These are phyloP conservation scores for Sporothrix luriei DNA, from an alignment of 2,329 filamentous ascomycete genomes.

Conservation along the genomic window DNA sequence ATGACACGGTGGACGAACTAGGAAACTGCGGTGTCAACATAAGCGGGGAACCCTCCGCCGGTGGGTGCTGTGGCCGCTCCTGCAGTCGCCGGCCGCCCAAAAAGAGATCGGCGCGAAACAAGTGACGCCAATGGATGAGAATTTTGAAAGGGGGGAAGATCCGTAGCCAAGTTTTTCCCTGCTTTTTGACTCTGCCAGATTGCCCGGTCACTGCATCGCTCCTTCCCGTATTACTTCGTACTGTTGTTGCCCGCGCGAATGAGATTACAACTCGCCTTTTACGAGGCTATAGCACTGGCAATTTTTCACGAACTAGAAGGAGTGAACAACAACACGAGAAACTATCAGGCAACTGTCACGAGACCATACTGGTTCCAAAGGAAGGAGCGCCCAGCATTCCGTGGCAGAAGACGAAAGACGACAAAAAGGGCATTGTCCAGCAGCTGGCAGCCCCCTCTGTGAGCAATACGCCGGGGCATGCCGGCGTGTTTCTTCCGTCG, in stretches of 20 bases:
- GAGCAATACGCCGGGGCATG: neutral
- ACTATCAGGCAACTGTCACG: neutral
- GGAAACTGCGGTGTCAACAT: constrained; percentile 9
- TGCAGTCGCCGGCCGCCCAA: constrained; percentile 3
- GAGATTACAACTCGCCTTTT: neutral
- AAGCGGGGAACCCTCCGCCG: neutral
- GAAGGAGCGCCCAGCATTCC: neutral
- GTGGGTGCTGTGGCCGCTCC: constrained; percentile 10
- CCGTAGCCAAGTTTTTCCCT: constrained; percentile 24
- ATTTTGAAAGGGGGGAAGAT: constrained; percentile 3
- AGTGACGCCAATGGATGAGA: constrained; percentile 21
- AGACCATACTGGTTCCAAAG: neutral
- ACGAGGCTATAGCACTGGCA: neutral
- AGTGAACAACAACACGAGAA: constrained; percentile 22
- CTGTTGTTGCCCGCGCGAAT: neutral
- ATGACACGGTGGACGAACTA: constrained; percentile 8
- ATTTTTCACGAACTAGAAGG: neutral
- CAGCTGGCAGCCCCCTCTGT: neutral
- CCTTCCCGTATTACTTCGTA: neutral
- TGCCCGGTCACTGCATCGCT: neutral
- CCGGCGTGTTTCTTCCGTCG: constrained; percentile 13
- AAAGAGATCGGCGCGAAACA: constrained; percentile 14
- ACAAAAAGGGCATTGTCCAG: neutral
- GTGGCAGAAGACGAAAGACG: neutral
- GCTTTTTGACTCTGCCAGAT: constrained; percentile 11